Evolutionary conservation across 129 eudicot genomes (phyloP), one percentile per base, ranked within the genome.

Genomic region (Glebionis coronaria): DNA sequence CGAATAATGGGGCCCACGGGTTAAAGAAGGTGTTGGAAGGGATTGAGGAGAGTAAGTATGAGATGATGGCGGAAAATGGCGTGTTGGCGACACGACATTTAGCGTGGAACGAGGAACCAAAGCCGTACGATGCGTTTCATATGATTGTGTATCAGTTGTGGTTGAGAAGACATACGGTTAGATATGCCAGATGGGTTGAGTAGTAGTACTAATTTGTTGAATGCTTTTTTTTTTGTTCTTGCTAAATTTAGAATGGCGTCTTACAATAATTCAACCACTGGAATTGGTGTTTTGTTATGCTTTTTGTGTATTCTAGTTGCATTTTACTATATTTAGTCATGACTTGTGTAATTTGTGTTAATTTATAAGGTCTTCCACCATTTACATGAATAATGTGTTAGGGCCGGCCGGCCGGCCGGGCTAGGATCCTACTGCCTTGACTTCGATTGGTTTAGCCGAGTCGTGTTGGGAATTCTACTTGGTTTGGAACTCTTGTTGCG

Each of bases 91-190:
- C 87, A 44, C 80, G 44, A 69, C 91, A 88, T 71, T 75, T 93
- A 69, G 83, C 66, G 79, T 93, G 98, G 98, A 88, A 88, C 77
- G 81, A 65, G 51, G 81, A 67, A 18, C 79, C 98, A n/a, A 84
- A 88, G 76, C 77, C 90, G 79, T 62, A 77, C 28, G 98, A 93
- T 88, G 98, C 96, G n/a, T 93, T 93, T 71, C 82, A 93, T 70
- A 84, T 86, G 98, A 83, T 88, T 80, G 64, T 88, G 79, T 93
- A 93, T 82, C 97, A 93, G 83, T 76, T 93, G 80, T 93, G 98
- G 98, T 54, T 86, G 35, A 82, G 95, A 68, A 85, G 98, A 63
- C 96, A 93, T 73, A 82, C 88, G n/a, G 78, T 88, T 44, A 82
- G 97, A 80, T 93, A 93, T 64, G 74, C 92, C 21, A 78, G 82